phyloP scores from a whole-genome alignment of 345 rosid species.

The Anastatica hierochuntica region DNA sequence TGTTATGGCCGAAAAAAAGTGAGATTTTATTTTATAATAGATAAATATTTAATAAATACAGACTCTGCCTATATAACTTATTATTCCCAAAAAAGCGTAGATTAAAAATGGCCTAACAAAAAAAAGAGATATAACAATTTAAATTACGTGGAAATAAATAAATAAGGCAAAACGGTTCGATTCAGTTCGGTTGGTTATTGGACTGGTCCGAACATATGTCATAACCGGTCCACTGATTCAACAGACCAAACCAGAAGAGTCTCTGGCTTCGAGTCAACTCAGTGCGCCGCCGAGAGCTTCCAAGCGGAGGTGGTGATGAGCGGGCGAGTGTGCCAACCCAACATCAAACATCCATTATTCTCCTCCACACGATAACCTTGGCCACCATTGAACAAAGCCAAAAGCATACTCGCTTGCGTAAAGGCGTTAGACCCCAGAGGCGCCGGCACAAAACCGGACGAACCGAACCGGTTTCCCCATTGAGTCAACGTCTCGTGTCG shows the following conservation, averaged over 20 bases:
- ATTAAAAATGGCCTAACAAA: background rate
- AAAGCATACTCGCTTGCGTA: conserved; percentile 73
- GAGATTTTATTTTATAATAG: too few species aligned
- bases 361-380: conserved; percentile 90
- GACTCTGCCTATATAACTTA: too few species aligned
- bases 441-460: conserved; percentile 61
- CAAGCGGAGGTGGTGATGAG: conserved; percentile 86
- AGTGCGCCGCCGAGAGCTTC: conserved; percentile 30
- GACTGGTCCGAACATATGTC: conserved; percentile 27
- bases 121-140: conserved; percentile 12
- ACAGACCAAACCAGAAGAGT: background rate
- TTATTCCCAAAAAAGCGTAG: conserved; percentile 1
- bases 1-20: too few species aligned
- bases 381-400: conserved; percentile 63
- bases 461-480: conserved; percentile 50
- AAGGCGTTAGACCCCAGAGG: conserved; percentile 80
- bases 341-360: conserved; percentile 60
- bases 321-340: conserved; percentile 86
- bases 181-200: conserved; percentile 18
- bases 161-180: conserved; percentile 23
- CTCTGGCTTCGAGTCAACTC: conserved; percentile 16
- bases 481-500: conserved; percentile 59
- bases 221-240: conserved; percentile 1
- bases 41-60: too few species aligned
- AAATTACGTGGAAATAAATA: background rate